Base-by-base conservation (phyloP, 2,329 filamentous ascomycete species). In the Xylariaceae sp. region DNA sequence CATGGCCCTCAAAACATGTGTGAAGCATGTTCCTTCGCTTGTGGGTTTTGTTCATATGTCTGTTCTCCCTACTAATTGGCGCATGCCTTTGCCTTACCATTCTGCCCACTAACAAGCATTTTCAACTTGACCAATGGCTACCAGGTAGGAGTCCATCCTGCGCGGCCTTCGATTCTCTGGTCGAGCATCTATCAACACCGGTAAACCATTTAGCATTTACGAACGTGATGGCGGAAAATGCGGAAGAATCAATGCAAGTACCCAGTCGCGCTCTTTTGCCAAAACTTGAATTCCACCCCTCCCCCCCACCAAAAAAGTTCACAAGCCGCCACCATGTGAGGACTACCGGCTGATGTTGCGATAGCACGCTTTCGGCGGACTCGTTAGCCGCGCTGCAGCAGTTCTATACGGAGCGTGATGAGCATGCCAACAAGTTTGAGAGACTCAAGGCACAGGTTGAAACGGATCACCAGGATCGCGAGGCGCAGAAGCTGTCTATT, bases 351-450 rank as follows among this genome's bases (percentile, higher is more conserved):
- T 42, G 17, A 42, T 10, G 17, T 2, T 6, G 11, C 9, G 28
- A 51, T 47, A 87, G 84, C 54, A 75, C 77, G 53, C 81, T 94
- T 54, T 88, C 88, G 6, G 74, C 80, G 36, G 77, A 81, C 55
- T 79, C 89, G 3, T 76, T 92, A 40, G 79, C 79, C 22, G 85
- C 86, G n/a, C 76, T 93, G 52, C 79, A 86, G 66, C 79, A 86
- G 56, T 93, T 94, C 72, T 87, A 89, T 64, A 73, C 77, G 43
- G 89, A 93, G 68, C 82, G 85, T 58, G 87, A 91, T 66, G 79
- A 79, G 13, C 79, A 81, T 51, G 75, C 78, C 53, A 81, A 84
- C 63, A 79, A 81, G 46, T 90, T 93, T 59, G 83, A 88, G 66
- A 78, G 83, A 56, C 74, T 93, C 47, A 84, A 84, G 69, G 72